A percentile compares a stretch with the other conserved stretches of the same genome.
phyloP scores from a whole-genome alignment of 140 eudicot genomes.

The Senecio squalidus region DNA sequence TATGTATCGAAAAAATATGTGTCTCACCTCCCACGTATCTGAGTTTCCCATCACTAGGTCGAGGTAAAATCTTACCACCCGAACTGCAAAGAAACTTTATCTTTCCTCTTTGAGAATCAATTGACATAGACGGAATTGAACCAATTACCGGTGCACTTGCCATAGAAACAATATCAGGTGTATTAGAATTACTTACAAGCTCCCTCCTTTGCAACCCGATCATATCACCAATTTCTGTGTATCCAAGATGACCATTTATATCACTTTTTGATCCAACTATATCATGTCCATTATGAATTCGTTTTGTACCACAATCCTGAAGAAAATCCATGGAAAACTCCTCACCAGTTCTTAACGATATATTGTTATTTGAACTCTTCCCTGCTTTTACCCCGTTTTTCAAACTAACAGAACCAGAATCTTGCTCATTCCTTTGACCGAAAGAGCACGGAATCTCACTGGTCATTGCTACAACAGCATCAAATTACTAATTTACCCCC shows the following conservation, averaged over 20 bases:
- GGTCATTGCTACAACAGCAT: constrained; percentile 32
- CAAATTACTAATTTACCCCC: constrained; percentile 20
- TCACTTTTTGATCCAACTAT: constrained; percentile 32
- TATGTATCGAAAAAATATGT: constrained; percentile 59
- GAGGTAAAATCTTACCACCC: constrained; percentile 77
- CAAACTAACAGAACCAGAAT: constrained; percentile 9
- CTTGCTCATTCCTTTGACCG: constrained; percentile 35
- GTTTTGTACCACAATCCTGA: constrained; percentile 49
- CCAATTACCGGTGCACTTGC: constrained; percentile 33
- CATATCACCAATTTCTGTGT: constrained; percentile 47
- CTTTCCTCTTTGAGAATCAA: constrained; percentile 58
- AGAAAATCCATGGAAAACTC: constrained; percentile 62
- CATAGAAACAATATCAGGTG: constrained; percentile 30
- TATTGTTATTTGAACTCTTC: constrained; percentile 27
- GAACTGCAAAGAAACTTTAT: constrained; percentile 84
- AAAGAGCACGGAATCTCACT: constrained; percentile 27
- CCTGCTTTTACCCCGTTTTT: constrained; percentile 20
- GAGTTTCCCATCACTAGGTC: constrained; percentile 83
- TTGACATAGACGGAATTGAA: constrained; percentile 36
- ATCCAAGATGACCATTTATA: constrained; percentile 39
- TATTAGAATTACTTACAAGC: constrained; percentile 43
- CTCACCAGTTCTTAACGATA: constrained; percentile 72
- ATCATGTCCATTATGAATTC: constrained; percentile 29
- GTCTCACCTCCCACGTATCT: constrained; percentile 97
- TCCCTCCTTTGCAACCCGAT: constrained; percentile 56